Base-by-base conservation (phyloP, 163 green algal species). In the Scenedesmus sp. region DNA sequence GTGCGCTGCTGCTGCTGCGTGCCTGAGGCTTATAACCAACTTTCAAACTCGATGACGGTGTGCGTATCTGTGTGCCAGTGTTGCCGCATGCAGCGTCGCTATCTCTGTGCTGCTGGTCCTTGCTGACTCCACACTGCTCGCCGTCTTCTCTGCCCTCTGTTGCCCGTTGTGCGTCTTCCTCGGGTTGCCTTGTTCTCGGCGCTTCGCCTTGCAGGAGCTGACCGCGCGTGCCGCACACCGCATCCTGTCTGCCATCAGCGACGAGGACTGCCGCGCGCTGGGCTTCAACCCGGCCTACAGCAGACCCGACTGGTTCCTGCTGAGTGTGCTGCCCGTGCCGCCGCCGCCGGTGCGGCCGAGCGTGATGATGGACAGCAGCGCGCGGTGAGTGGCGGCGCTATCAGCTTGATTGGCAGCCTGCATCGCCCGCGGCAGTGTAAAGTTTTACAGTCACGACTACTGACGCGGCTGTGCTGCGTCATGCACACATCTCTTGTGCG, bases 291-390 rank as follows among this genome's bases (percentile, higher is more conserved):
- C 96, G 3, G 91, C 93, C 60, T 98, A 95, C 86, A 94, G 94
- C 34, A 96, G 98, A 20, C 98, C 98, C 1, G 98, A 99, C 89
- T 99, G 98, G 98, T 97, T 99, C 94, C 95, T 99, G 70, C 94
- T 99, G 57, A 98, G 96, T 3, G 97, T 98, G 67, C 93, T 99
- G 93, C 98, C 98, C 4, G 97, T 99, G 88, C 98, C 98, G 57
- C 98, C 98, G 59, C 98, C 97, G 18, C 95, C 97, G 4, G 98
- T 97, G 91, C 91, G 95, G 16, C 97, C 97, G 6, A 97, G 94
- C 23, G 98, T 99, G 4, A 96, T 97, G 94, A 99, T 99, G 97
- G 97, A 99, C 96, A 96, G 93, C 84, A 96, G 94, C 66, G 95
- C 96, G 6, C 94, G 96, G 96, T 91, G 88, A 55, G 94, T 26